phyloP scores from a whole-genome alignment of 805 yeast species.

The Candida sithepensis region DNA sequence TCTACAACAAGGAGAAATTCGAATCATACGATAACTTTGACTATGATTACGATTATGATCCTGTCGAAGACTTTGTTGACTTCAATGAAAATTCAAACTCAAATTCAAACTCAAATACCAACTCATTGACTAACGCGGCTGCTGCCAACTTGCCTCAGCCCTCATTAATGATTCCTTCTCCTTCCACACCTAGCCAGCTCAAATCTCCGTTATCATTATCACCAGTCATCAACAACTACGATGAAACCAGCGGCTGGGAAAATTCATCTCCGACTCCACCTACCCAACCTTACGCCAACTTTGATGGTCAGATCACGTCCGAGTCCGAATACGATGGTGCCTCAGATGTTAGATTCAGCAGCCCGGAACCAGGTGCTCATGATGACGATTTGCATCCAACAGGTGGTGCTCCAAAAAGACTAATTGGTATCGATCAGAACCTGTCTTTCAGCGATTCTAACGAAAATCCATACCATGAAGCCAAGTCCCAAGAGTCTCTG shows the following conservation, averaged over 20 bases:
- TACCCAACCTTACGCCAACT: not conserved
- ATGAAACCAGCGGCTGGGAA: not conserved
- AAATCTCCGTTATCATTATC: not conserved
- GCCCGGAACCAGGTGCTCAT: not conserved
- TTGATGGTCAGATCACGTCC: not conserved
- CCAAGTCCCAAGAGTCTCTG: not conserved
- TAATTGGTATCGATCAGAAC: not conserved
- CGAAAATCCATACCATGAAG: not conserved
- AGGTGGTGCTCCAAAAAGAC: not conserved
- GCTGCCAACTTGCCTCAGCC: not conserved
- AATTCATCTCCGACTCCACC: not conserved
- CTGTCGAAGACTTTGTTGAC: slow-evolving; percentile 29
- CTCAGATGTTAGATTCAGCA: not conserved
- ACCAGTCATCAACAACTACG: not conserved
- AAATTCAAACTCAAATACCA: too few species aligned
- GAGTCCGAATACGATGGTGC: not conserved
- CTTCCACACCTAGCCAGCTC: not conserved
- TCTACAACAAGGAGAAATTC: slow-evolving; percentile 24
- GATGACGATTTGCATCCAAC: not conserved
- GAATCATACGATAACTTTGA: slow-evolving; percentile 20
- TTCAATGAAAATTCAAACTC: slow-evolving; percentile 1
- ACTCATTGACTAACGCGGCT: not conserved
- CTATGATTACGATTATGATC: slow-evolving; percentile 25
- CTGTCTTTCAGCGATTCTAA: not conserved
- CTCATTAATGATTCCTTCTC: not conserved